Base-by-base conservation (phyloP, 1,284 basidiomycete species). In the Psilocybe mexicana region DNA sequence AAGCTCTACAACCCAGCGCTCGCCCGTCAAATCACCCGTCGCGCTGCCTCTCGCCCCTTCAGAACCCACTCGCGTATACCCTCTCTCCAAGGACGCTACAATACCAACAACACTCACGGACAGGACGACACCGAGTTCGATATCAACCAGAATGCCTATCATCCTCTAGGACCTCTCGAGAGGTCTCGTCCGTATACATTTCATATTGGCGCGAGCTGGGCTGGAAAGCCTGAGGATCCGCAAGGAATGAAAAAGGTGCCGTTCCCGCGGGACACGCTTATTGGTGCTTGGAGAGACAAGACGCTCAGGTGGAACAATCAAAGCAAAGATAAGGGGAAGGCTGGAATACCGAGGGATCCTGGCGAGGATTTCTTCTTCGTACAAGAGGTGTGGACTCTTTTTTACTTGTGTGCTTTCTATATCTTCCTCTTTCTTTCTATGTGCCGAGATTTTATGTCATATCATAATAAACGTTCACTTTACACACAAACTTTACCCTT, bases 321-420 rank as follows among this genome's bases (percentile, higher is more conserved):
- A 26, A 53, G 14, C 8, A 40, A 40, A 12, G 38, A 11, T 4
- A 40, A 40, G 38, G 38, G 38, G 14, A 40, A 40, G 38, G 38
- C 38, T 6, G 38, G 38, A 12, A n/a, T 40, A 40, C 38, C 11
- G 38, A 40, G 38, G 52, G 77, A 84, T 55, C 79, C 87, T 6
- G 88, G 90, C 25, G 90, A 94, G 67, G 91, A 93, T 69, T 92
- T 93, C 71, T 89, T 90, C 69, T 93, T 83, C 65, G 78, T 91
- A 1, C 85, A 90, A 74, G 75, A 88, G 73, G 90, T 88, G 65
- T 66, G 85, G 75, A 45, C 46, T 11, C 33, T 50, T 52, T 48
- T 36, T 11, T 25, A 26, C 28, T 10, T 28, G 6, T 36, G 46
- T 43, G 2, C 25, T 38, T 30, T 35, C 12, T 44, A 18, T 33